A percentile compares a stretch with the other conserved stretches of the same genome.
Evolutionary conservation across 495 filamentous ascomycete species (phyloP).

Genomic region (Penicillium turbatum): DNA sequence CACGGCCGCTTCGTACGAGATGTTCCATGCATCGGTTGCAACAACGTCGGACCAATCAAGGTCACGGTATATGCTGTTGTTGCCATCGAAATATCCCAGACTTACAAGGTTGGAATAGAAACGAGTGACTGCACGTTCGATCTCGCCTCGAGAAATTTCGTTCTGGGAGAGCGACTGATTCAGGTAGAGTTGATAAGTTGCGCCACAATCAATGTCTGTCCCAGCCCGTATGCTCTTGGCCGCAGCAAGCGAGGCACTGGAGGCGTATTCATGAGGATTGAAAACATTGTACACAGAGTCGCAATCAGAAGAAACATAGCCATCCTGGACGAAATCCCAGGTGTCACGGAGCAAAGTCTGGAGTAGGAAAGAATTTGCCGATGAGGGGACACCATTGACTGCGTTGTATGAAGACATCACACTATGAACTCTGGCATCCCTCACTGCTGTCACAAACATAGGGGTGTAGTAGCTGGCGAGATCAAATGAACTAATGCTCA

Average conservation of each 20-base stretch:
- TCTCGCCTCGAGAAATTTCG: slow-evolving; percentile 42
- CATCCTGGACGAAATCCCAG: slow-evolving; percentile 44
- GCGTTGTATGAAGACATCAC: slow-evolving; percentile 62
- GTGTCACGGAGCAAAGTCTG: slow-evolving; percentile 54
- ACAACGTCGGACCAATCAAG: slow-evolving; percentile 51
- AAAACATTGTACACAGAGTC: slow-evolving; percentile 56
- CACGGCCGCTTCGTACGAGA: slow-evolving; percentile 56
- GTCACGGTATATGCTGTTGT: slow-evolving; percentile 44
- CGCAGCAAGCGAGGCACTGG: slow-evolving; percentile 41
- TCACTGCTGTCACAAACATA: slow-evolving; percentile 32
- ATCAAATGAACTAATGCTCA: slow-evolving; percentile 52
- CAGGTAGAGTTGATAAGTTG: slow-evolving; percentile 49
- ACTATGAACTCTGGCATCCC: slow-evolving; percentile 53
- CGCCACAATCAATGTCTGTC: slow-evolving; percentile 59
- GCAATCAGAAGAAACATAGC: slow-evolving; percentile 56
- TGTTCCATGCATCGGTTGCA: slow-evolving; percentile 46
- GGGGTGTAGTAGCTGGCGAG: slow-evolving; percentile 50
- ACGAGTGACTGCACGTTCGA: slow-evolving; percentile 52
- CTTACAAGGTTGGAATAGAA: slow-evolving; percentile 53
- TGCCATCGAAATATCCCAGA: slow-evolving; percentile 57
- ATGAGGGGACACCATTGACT: slow-evolving; percentile 56
- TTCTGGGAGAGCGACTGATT: slow-evolving; percentile 46
- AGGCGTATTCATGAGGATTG: slow-evolving; percentile 51
- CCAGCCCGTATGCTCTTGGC: slow-evolving; percentile 56
- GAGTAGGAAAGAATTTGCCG: slow-evolving; percentile 52